Percentiles rank a stretch among this genome's conserved stretches.
Conservation (phyloP, 176 grass and related monocot species). For the Oryza australiensis region DNA sequence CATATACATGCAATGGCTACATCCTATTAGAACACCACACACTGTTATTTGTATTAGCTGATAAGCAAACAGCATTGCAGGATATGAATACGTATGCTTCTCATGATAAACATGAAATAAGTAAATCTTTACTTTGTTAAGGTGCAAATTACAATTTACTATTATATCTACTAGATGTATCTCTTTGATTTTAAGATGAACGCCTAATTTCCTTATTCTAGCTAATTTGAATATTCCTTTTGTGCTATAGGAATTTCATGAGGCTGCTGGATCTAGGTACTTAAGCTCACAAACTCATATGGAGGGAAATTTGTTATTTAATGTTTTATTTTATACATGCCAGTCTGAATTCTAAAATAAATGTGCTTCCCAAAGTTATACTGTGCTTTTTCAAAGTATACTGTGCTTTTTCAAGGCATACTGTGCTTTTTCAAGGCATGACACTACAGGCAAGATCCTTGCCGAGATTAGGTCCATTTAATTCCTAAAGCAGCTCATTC, state of each 20-base stretch:
- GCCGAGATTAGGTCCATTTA: no score
- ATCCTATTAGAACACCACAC: slow-evolving; percentile 10
- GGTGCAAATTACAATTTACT: slow-evolving; percentile 4
- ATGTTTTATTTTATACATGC: not conserved
- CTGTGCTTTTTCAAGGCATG: not conserved
- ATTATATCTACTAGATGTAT: not conserved
- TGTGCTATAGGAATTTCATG: slow-evolving; percentile 59
- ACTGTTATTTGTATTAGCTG: not conserved
- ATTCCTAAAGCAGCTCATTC: not conserved
- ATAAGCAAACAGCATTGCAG: not conserved
- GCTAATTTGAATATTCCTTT: slow-evolving; percentile 46
- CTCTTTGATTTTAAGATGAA: slow-evolving; percentile 16
- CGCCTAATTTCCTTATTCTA: not conserved
- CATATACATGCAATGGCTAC: not conserved
- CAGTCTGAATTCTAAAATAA: slow-evolving; percentile 9
- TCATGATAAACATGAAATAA: not conserved
- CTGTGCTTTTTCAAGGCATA: not conserved
- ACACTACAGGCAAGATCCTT: no score
- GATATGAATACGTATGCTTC: not conserved
- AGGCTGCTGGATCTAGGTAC: slow-evolving; percentile 65
- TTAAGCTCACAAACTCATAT: slow-evolving; percentile 2
- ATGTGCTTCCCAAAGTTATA: not conserved
- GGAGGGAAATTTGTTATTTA: not conserved
- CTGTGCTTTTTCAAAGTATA: not conserved
- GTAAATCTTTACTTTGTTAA: not conserved